Evolutionary conservation across 192 early-diverging fungal genomes (phyloP).

Genomic region (Linderina pennispora): DNA sequence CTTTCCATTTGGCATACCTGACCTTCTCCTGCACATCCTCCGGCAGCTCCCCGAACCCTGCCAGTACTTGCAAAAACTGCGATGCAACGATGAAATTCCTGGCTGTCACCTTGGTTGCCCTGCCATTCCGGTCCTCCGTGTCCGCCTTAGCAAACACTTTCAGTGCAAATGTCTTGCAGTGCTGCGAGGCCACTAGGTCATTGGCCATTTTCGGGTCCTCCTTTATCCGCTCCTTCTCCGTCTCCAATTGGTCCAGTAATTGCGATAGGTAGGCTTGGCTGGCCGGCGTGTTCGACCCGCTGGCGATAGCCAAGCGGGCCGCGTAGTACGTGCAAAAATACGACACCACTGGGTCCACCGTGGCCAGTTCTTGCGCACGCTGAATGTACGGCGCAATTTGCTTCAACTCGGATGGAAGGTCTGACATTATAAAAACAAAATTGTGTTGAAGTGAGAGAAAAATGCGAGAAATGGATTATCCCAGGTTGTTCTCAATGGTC

Average conservation of each 20-base stretch:
- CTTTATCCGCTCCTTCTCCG: constrained; percentile 60
- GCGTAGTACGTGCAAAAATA: constrained; percentile 94
- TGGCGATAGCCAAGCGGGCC: constrained; percentile 65
- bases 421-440: neutral
- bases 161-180: constrained; percentile 87
- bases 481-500: no score
- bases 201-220: constrained; percentile 65
- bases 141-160: constrained; percentile 87
- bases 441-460: no score
- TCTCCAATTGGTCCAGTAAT: constrained; percentile 78
- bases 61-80: constrained; percentile 82
- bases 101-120: constrained; percentile 77
- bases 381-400: constrained; percentile 75
- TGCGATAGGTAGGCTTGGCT: constrained; percentile 55
- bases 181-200: constrained; percentile 69
- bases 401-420: constrained; percentile 57
- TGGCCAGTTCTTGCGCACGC: constrained; percentile 69
- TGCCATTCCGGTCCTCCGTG: constrained; percentile 80
- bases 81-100: constrained; percentile 86
- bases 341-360: constrained; percentile 80
- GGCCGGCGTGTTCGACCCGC: constrained; percentile 47
- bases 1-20: constrained; percentile 95
- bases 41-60: constrained; percentile 72
- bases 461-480: no score
- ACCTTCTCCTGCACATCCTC: constrained; percentile 74